These are phyloP conservation scores for Neocallimastix lanati DNA, from an alignment of 192 early-diverging fungal species.

Conservation along the genomic window DNA sequence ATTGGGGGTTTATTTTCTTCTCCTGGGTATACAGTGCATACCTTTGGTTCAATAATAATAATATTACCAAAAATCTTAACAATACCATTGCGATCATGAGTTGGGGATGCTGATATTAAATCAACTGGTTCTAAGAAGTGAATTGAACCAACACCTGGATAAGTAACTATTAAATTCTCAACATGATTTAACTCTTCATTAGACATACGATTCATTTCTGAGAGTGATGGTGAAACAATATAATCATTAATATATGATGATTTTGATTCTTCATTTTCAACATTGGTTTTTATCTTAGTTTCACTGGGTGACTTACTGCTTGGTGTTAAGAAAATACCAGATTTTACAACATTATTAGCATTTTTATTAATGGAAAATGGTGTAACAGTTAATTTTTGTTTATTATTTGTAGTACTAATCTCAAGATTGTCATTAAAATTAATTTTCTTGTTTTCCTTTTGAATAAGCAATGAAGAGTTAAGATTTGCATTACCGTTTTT, in stretches of 20 bases:
- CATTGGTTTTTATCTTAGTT: not conserved
- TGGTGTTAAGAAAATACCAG: constrained; percentile 5
- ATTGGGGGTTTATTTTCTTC: constrained; percentile 54
- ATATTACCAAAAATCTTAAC: constrained; percentile 54
- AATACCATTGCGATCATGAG: constrained; percentile 23
- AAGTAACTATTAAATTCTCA: constrained; percentile 51
- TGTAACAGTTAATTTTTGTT: constrained; percentile 4
- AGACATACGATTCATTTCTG: constrained; percentile 47
- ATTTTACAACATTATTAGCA: not conserved
- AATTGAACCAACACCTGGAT: constrained; percentile 52
- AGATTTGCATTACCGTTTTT: constrained; percentile 15
- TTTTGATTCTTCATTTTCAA: not conserved
- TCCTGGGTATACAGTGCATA: constrained; percentile 70
- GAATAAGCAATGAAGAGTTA: not conserved
- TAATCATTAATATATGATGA: constrained; percentile 20
- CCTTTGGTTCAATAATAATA: constrained; percentile 51
- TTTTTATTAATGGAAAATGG: not conserved
- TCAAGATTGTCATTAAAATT: constrained; percentile 8
- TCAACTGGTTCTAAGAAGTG: constrained; percentile 66
- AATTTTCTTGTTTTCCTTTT: not conserved
- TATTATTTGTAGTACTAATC: constrained; percentile 8
- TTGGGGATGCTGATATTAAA: constrained; percentile 33
- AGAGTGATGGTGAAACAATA: constrained; percentile 53
- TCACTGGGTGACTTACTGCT: not conserved
- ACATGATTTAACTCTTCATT: constrained; percentile 50